Percentiles rank a stretch among this genome's conserved stretches.
phyloP scores from a whole-genome alignment of 495 filamentous ascomycete genomes.

The Aspergillus asperescens region DNA sequence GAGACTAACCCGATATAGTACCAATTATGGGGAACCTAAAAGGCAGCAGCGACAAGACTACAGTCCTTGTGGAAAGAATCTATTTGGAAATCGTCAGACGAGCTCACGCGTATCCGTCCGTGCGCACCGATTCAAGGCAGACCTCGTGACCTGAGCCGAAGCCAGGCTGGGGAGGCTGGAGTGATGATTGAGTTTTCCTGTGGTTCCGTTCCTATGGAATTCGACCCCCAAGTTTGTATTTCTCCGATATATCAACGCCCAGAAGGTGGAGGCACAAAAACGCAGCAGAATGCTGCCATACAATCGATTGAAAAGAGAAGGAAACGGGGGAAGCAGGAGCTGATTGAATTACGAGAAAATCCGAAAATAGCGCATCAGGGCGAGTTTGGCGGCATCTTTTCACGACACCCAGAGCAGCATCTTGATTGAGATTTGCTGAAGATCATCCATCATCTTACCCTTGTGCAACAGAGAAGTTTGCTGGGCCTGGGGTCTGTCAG shows the following conservation, averaged over 20 bases:
- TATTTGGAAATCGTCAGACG: slow-evolving; percentile 17
- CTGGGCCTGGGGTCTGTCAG: slow-evolving; percentile 4
- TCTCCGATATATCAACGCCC: slow-evolving; percentile 13
- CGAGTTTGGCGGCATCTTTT: slow-evolving; percentile 11
- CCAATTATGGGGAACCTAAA: slow-evolving; percentile 13
- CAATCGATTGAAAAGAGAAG: neutral
- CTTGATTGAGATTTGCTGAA: slow-evolving; percentile 15
- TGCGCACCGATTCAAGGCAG: slow-evolving; percentile 20
- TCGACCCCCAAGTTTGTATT: slow-evolving; percentile 17
- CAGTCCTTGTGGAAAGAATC: slow-evolving; percentile 8
- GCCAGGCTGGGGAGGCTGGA: slow-evolving; percentile 1
- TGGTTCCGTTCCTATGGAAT: slow-evolving; percentile 25
- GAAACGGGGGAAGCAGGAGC: neutral
- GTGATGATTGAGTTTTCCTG: slow-evolving; percentile 19
- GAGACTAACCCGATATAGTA: slow-evolving; percentile 16
- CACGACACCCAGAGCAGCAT: slow-evolving; percentile 12
- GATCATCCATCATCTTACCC: slow-evolving; percentile 18
- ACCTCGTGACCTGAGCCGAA: slow-evolving; percentile 24
- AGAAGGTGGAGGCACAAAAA: neutral
- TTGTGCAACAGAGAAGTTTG: slow-evolving; percentile 16
- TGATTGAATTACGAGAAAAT: slow-evolving; percentile 10
- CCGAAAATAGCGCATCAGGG: slow-evolving; percentile 17
- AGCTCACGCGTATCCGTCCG: slow-evolving; percentile 25
- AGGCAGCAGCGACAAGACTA: slow-evolving; percentile 10
- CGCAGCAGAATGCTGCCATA: neutral